Conservation (phyloP, 1,284 basidiomycete species). For the Rhodotorula glutinis region DNA sequence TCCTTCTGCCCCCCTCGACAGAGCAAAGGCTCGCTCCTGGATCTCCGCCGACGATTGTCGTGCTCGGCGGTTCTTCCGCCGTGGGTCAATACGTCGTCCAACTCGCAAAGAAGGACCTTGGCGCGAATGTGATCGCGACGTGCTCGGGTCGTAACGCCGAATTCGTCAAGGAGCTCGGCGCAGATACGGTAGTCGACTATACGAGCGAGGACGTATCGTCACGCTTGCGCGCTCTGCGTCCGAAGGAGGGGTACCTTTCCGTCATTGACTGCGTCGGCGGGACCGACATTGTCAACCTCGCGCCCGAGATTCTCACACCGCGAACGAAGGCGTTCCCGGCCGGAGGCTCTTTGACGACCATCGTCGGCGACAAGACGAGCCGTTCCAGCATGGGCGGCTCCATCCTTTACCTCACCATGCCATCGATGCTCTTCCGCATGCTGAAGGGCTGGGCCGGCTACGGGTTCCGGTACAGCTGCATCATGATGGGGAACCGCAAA, state of each 20-base stretch:
- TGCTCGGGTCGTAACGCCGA: constrained; percentile 58
- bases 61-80: constrained; percentile 64
- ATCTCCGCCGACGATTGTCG: constrained; percentile 51
- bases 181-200: constrained; percentile 60
- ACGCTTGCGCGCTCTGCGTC: constrained; percentile 50
- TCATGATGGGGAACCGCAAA: constrained; percentile 36
- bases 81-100: constrained; percentile 65
- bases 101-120: constrained; percentile 58
- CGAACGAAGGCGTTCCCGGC: neutral
- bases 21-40: constrained; percentile 51
- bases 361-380: constrained; percentile 38
- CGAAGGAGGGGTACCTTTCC: constrained; percentile 45
- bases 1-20: constrained; percentile 10
- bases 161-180: constrained; percentile 53
- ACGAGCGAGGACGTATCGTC: constrained; percentile 54
- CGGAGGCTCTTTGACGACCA: constrained; percentile 23
- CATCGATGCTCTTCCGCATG: constrained; percentile 16
- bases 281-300: constrained; percentile 41
- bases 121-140: constrained; percentile 58
- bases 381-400: constrained; percentile 41
- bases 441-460: constrained; percentile 26
- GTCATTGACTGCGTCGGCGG: constrained; percentile 47
- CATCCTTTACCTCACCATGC: constrained; percentile 36
- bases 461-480: constrained; percentile 40
- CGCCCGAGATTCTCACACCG: constrained; percentile 42